These are phyloP conservation scores for Gonapodya sp. DNA, from an alignment of 192 early-diverging fungal genomes.

Conservation along the genomic window DNA sequence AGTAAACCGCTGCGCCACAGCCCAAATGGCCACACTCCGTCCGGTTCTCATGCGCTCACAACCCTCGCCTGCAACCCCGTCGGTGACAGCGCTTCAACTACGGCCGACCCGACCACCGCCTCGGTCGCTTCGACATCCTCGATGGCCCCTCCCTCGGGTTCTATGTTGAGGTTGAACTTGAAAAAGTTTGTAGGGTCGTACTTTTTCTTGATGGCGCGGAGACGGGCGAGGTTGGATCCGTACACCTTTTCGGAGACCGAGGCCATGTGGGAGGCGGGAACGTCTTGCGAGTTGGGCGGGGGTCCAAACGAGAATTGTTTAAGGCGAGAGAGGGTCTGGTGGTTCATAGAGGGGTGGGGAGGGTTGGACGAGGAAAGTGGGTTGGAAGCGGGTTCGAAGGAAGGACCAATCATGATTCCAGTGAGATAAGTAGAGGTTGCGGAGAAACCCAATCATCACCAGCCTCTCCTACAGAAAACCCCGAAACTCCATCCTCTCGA, in stretches of 20 bases:
- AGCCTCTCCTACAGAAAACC: background rate
- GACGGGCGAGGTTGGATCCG: background rate
- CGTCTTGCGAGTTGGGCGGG: background rate
- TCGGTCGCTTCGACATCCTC: background rate
- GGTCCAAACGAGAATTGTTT: constrained; percentile 4
- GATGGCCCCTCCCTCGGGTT: background rate
- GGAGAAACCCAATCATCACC: background rate
- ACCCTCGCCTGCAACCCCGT: background rate
- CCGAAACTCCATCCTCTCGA: background rate
- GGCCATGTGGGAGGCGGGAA: background rate
- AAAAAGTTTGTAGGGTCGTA: constrained; percentile 4
- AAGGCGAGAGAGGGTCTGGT: background rate
- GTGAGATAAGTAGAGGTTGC: background rate
- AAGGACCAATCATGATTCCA: background rate
- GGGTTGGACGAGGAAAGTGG: background rate
- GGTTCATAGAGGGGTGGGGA: background rate
- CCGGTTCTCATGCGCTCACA: background rate
- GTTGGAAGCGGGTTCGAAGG: background rate
- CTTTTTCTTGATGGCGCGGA: constrained; percentile 8
- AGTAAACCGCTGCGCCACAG: too few relatives aligned
- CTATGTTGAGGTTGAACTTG: constrained; percentile 7
- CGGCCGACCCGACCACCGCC: background rate
- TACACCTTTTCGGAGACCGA: background rate
- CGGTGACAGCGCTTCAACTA: background rate
- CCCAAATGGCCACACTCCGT: too few relatives aligned